These are phyloP conservation scores for Immersiella caudata DNA, from an alignment of 495 filamentous ascomycete species.

Conservation along the genomic window DNA sequence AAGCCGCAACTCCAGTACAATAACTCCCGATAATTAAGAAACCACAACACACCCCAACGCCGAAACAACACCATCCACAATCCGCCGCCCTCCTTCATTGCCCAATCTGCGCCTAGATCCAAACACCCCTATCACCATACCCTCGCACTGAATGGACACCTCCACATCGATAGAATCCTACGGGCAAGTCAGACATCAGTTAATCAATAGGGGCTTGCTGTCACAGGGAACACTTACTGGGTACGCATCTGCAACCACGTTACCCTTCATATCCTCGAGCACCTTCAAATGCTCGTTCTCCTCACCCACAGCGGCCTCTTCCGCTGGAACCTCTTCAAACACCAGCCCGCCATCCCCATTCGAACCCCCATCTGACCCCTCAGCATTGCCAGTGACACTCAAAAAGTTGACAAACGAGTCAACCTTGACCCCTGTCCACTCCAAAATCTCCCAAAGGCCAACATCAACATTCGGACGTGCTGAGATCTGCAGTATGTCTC, in stretches of 20 bases:
- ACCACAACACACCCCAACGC: background rate
- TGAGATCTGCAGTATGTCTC: slow-evolving; percentile 45
- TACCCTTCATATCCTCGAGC: slow-evolving; percentile 21
- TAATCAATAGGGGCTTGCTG: background rate
- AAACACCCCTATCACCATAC: slow-evolving; percentile 60
- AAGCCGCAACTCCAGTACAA: too few species aligned
- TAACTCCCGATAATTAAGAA: too few species aligned
- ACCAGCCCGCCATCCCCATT: background rate
- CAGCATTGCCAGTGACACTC: slow-evolving; percentile 26
- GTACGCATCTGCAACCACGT: slow-evolving; percentile 36
- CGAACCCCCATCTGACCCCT: slow-evolving; percentile 8
- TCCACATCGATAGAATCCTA: slow-evolving; percentile 61
- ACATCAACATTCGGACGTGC: slow-evolving; percentile 37
- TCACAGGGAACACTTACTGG: slow-evolving; percentile 33
- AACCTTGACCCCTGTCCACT: slow-evolving; percentile 51
- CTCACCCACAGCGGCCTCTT: background rate
- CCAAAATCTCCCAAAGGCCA: slow-evolving; percentile 52
- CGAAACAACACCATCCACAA: slow-evolving; percentile 18
- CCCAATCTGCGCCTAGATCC: slow-evolving; percentile 27
- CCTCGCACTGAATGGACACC: slow-evolving; percentile 46
- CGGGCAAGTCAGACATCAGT: background rate
- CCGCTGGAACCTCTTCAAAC: background rate
- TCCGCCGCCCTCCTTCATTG: background rate
- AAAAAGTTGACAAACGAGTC: slow-evolving; percentile 62
- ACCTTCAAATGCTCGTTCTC: background rate